phyloP scores from a whole-genome alignment of 2,329 filamentous ascomycete genomes.

The Acephala macrosclerotiorum region DNA sequence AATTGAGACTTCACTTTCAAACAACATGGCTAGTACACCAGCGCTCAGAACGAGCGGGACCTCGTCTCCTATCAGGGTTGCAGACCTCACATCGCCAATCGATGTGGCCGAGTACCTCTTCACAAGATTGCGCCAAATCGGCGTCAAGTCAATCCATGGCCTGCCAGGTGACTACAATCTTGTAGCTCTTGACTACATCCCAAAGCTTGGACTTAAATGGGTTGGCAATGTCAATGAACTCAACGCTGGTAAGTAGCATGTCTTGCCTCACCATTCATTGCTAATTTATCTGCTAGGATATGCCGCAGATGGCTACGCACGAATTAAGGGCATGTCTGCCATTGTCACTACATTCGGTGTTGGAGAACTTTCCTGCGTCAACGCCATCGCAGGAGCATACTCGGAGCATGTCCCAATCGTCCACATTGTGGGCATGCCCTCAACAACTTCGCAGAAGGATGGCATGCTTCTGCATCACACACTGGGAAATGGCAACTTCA shows the following conservation, averaged over 20 bases:
- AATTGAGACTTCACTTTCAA: neutral
- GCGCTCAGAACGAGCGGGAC: neutral
- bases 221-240: slow-evolving; percentile 76
- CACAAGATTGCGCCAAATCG: slow-evolving; percentile 67
- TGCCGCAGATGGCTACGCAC: slow-evolving; percentile 81
- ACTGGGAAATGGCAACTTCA: slow-evolving; percentile 80
- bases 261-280: neutral
- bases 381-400: slow-evolving; percentile 77
- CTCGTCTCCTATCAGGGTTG: slow-evolving; percentile 47
- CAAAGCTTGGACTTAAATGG: slow-evolving; percentile 65
- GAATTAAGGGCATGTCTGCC: slow-evolving; percentile 74
- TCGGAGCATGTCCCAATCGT: slow-evolving; percentile 76
- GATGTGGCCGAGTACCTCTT: slow-evolving; percentile 75
- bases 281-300: slow-evolving; percentile 58
- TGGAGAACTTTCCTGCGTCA: slow-evolving; percentile 76
- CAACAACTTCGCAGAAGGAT: slow-evolving; percentile 54
- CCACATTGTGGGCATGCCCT: slow-evolving; percentile 64
- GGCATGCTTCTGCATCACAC: slow-evolving; percentile 70
- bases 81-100: slow-evolving; percentile 48
- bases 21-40: slow-evolving; percentile 42
- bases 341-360: slow-evolving; percentile 81
- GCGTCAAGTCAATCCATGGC: slow-evolving; percentile 70
- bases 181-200: slow-evolving; percentile 70
- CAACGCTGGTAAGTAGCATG: slow-evolving; percentile 64
- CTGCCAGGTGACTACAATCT: slow-evolving; percentile 80